Evolutionary conservation across 176 grass and related monocot genomes (phyloP).

Genomic region (Canna indica): DNA sequence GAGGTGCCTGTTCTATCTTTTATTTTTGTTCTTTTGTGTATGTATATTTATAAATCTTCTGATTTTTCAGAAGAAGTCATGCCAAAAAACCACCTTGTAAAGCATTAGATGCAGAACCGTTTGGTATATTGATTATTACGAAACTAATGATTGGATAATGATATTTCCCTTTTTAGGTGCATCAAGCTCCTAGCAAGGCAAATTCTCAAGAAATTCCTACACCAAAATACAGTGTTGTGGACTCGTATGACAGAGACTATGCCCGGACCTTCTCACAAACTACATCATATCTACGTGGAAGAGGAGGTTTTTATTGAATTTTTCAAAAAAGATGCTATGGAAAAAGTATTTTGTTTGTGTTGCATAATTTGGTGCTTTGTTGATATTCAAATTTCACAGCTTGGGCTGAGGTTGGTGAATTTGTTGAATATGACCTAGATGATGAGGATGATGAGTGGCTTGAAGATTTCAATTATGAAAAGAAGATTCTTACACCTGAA

Average conservation of each 20-base stretch:
- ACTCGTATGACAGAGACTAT: constrained; percentile 97
- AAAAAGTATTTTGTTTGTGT: constrained; percentile 5
- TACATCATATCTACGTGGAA: constrained; percentile 76
- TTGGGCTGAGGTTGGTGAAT: constrained; percentile 82
- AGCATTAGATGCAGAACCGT: neutral
- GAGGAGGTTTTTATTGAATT: constrained; percentile 58
- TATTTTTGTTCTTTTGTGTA: neutral
- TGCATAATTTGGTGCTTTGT: constrained; percentile 24
- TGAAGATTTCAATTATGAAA: constrained; percentile 73
- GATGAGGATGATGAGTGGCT: constrained; percentile 97
- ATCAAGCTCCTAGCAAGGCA: constrained; percentile 49
- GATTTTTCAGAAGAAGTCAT: neutral
- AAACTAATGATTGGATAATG: neutral
- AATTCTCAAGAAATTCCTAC: constrained; percentile 85
- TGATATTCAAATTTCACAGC: constrained; percentile 42
- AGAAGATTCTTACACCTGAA: constrained; percentile 74
- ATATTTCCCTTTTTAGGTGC: constrained; percentile 38
- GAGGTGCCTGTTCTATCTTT: neutral
- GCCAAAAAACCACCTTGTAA: neutral
- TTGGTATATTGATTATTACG: neutral
- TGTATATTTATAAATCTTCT: neutral
- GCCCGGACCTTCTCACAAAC: constrained; percentile 84
- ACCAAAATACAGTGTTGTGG: constrained; percentile 70
- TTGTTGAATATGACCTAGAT: constrained; percentile 91
- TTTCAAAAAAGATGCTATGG: neutral